Base-by-base conservation (phyloP, 2,329 filamentous ascomycete genomes). In the Nothopassalora personata region DNA sequence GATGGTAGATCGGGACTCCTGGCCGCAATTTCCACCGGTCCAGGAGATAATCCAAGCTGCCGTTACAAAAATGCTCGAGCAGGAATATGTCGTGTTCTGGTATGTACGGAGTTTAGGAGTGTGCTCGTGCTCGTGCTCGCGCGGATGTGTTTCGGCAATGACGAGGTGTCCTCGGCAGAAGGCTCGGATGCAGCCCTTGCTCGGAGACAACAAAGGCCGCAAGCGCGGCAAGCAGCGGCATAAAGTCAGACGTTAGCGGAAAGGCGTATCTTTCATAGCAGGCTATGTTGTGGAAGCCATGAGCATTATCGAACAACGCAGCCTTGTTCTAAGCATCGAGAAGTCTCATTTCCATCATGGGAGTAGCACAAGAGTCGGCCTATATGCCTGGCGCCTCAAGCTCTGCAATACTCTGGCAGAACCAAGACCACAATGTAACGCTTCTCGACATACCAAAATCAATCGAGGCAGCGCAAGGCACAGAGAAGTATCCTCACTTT, bases 381-480 rank as follows among this genome's bases (percentile, higher is more conserved):
- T 1, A 43, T n/a, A 43, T 43, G 39, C 13, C 39, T 15, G 7
- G 13, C 1, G 15, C 5, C 18, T 9, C 53, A 27, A 19, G 27
- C 11, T 60, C 60, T n/a, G 51, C 73, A 23, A 78, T 87, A 23
- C 71, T 88, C 45, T 87, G 81, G 72, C 76, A 80, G 59, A 84
- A 79, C 63, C 66, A 72, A 1, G 74, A 77, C 4, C 68, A 74
- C 52, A 77, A 80, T 49, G 73, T 86, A 55, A 76, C 83, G 23
- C 71, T 91, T 28, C 72, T 91, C 54, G 89, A 92, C 67, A 82
- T 91, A 49, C 88, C 89, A 27, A 76, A 79, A 18, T 89, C 89
- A 1, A 82, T 91, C 43, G 85, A 88, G 64, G 78, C 83, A 60
- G 84, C 83, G 18, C 89, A 91, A 73, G 78, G 80, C 34, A 74